Base-by-base conservation (phyloP, 257 asterid species). In the Fraxinus americana region DNA sequence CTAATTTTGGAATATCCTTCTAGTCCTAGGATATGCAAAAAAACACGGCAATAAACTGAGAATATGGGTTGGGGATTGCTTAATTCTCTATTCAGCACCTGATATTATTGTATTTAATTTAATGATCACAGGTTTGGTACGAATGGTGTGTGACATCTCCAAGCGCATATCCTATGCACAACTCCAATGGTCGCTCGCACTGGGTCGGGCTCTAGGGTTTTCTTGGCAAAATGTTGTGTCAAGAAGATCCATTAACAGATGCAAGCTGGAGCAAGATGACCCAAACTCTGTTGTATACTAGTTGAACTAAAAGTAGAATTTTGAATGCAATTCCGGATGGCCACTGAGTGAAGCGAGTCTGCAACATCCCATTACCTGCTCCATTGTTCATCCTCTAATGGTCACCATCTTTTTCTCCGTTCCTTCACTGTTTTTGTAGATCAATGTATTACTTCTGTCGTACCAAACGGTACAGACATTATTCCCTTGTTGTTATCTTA, bases 131-230 rank as follows among this genome's bases (percentile, higher is more conserved):
- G 99, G 99, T 95, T 19, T 95, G 99, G 99, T 95, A 95, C 39
- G 99, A 95, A 86, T 95, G 99, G 99, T 86, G 91, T 34, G 95
- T 91, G 79, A 77, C 87, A 35, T 91, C 96, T 59, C 99, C 99
- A 35, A 78, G 84, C 48, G 77, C 96, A 63, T 85, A 89, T 12
- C 93, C 97, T 61, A 77, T 95, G 84, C 99, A 95, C 90, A 95
- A 95, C 87, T 86, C 91, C 38, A 92, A 90, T 38, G 99, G 99
- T 4, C 97, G 99, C 57, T 95, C 99, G 1, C 90, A 95, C 75
- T 95, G 99, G 99, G 99, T 95, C 34, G 99, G 99, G 67, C 90
- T 95, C 70, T 92, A 88, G 83, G 67, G 32, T 21, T 61, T 34
- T 5, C 14, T 14, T 45, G 27, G 9, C 45, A 4, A 72, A 38